phyloP scores from a whole-genome alignment of 139 green algal genomes.

The Haematococcus lacustris region DNA sequence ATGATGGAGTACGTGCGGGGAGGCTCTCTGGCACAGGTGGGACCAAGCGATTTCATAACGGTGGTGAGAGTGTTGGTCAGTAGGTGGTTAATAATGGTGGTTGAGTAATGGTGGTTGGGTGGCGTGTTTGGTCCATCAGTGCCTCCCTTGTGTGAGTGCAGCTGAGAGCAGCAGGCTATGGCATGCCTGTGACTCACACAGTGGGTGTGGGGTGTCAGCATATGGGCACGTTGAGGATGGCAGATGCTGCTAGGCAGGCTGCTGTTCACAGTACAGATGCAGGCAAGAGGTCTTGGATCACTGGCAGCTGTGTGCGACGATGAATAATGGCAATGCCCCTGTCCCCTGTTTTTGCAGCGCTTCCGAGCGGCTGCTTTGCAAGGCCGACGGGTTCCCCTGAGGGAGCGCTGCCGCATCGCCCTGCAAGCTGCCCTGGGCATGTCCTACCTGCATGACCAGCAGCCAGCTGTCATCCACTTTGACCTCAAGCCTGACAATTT shows the following conservation, averaged over 20 bases:
- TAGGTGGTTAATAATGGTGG: too few species aligned
- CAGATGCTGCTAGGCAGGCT: background rate
- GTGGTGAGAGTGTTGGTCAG: too few species aligned
- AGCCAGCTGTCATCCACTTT: constrained; percentile 81
- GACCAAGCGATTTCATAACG: background rate
- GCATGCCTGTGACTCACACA: background rate
- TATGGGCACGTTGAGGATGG: background rate
- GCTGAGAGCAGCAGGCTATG: background rate
- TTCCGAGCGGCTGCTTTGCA: background rate
- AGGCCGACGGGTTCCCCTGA: constrained; percentile 39
- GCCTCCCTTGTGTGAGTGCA: too few species aligned
- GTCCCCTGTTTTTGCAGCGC: background rate
- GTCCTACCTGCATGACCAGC: constrained; percentile 40
- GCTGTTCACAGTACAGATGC: background rate
- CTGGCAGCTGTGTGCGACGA: background rate
- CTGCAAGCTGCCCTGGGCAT: constrained; percentile 74
- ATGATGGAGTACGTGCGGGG: constrained; percentile 84
- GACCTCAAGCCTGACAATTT: constrained; percentile 91
- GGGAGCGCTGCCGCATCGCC: constrained; percentile 65
- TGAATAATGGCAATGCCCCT: background rate
- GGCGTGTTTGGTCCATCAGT: background rate
- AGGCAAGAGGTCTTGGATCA: too few species aligned
- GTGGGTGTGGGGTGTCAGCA: background rate
- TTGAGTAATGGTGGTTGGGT: too few species aligned
- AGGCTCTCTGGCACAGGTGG: constrained; percentile 46